Base-by-base conservation (phyloP, 768 basidiomycete species). In the Lactarius sp. region DNA sequence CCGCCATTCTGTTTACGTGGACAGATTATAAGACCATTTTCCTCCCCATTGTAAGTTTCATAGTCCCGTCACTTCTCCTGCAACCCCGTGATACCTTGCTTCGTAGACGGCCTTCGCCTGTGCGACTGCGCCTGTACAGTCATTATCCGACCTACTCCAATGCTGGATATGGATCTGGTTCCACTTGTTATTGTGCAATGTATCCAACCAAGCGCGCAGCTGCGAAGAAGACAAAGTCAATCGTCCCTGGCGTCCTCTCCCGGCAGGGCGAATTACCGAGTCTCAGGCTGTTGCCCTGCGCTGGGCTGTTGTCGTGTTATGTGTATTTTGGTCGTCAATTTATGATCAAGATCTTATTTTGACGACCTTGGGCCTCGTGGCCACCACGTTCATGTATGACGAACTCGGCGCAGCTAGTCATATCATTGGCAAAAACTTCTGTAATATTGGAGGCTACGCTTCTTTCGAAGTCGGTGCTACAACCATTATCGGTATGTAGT, bases 11-110 rank as follows among this genome's bases (percentile, higher is more conserved):
- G n/a, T 73, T 73, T 56, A 73, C 72, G 13, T 69, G 69, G 67
- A 68, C 72, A 22, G 72, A 73, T 58, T 71, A 67, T 57, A 72
- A 72, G 60, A 72, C 72, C 9, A 68, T 72, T 12, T 56, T 73
- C 10, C 53, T 73, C n/a, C 72, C 72, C 3, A 66, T 73, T 37
- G 72, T 71, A 27, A 37, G 72, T 55, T 1, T 27, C 20, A 13
- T 34, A 31, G n/a, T 56, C 52, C 36, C 13, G 1, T 42, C 49
- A 27, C 51, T 22, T 37, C 46, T n/a, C 12, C 34, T 31, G 4
- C 54, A 18, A 34, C 44, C 34, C 27, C 39, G 5, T 59, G 42
- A 59, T 14, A 20, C 56, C 52, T 36, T 50, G 53, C 53, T 20
- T 42, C 39, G 16, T 44, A 66, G 68, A 65, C 59, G 1, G 62